Base-by-base conservation (phyloP, 306 rosid species). In the Casuarina cunninghamiana region DNA sequence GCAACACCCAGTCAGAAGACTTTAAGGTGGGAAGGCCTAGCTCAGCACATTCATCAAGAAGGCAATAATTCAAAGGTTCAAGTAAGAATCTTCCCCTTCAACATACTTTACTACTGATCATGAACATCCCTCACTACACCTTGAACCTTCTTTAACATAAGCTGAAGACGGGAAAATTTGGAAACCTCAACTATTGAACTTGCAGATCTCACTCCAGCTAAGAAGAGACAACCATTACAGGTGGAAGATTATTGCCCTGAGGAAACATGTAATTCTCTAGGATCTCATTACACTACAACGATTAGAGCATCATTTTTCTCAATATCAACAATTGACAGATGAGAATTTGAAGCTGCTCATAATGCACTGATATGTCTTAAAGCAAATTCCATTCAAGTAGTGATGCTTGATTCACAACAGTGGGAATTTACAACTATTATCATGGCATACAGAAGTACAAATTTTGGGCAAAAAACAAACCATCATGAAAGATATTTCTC, bases 401-500 rank as follows among this genome's bases (percentile, higher is more conserved):
- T 62, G 49, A 17, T 3, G 16, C 50, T 66, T 41, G 6, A 41
- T 38, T 66, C 32, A n/a, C 5, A 7, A 32, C 10, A 11, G 32
- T 61, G 10, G 11, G 7, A 61, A 10, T 62, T 11, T 37, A 1
- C 65, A 26, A 58, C 38, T 58, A 57, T 21, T 57, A 21, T 21
- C 65, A 41, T 66, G 35, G 50, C 10, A 41, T 41, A 41, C 21
- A 66, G 48, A 41, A 6, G 45, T 7, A 66, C n/a, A 66, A 42
- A 66, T 66, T 26, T 66, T 13, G 42, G 65, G 71, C 39, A 49
- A 69, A 6, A 35, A 43, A 61, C 63, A 46, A 45, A 46, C 37
- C 38, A 67, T 61, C 53, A 67, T 78, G 54, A 72, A 48, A 67
- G 62, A 42, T 75, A 66, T 46, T 21, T n/a, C 26, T 37, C 44